Conservation (phyloP, 2,329 filamentous ascomycete genomes). For the Alternaria gaisen region DNA sequence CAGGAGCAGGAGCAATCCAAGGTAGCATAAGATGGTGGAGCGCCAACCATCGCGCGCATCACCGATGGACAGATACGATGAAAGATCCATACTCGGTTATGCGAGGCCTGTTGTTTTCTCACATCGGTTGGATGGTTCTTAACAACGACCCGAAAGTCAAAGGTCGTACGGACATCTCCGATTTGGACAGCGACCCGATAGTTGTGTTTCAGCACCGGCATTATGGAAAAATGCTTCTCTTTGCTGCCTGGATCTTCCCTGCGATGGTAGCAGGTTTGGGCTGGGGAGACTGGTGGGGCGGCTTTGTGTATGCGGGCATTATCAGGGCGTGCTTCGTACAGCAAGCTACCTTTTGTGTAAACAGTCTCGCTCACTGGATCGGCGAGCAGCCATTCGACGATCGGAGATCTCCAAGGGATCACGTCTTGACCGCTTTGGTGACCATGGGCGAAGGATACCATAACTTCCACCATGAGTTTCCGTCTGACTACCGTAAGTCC, state of each 20-base stretch:
- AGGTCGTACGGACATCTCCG: constrained; percentile 60
- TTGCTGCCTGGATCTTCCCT: constrained; percentile 56
- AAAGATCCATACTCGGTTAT: constrained; percentile 61
- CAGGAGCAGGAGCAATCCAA: constrained; percentile 58
- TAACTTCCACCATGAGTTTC: constrained; percentile 54
- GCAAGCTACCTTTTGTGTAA: constrained; percentile 63
- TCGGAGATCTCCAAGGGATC: constrained; percentile 49
- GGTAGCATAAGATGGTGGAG: constrained; percentile 60
- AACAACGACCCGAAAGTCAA: constrained; percentile 61
- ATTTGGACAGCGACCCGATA: constrained; percentile 59
- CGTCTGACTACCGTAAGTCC: constrained; percentile 38
- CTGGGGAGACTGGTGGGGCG: constrained; percentile 60
- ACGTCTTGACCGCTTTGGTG: constrained; percentile 51
- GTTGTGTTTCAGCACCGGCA: constrained; percentile 59
- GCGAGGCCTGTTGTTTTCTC: constrained; percentile 58
- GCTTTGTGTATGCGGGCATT: constrained; percentile 60
- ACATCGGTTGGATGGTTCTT: constrained; percentile 61
- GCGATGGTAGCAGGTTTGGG: constrained; percentile 56
- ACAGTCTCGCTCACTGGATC: constrained; percentile 63
- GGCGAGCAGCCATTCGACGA: constrained; percentile 55
- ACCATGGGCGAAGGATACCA: constrained; percentile 54
- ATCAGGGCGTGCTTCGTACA: constrained; percentile 60
- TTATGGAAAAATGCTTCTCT: constrained; percentile 54
- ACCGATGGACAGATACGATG: constrained; percentile 60
- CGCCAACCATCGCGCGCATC: constrained; percentile 59